A percentile compares a stretch with the other conserved stretches of the same genome.
These are phyloP conservation scores for Mycena sp. DNA, from an alignment of 1,284 basidiomycete genomes.

Conservation along the genomic window DNA sequence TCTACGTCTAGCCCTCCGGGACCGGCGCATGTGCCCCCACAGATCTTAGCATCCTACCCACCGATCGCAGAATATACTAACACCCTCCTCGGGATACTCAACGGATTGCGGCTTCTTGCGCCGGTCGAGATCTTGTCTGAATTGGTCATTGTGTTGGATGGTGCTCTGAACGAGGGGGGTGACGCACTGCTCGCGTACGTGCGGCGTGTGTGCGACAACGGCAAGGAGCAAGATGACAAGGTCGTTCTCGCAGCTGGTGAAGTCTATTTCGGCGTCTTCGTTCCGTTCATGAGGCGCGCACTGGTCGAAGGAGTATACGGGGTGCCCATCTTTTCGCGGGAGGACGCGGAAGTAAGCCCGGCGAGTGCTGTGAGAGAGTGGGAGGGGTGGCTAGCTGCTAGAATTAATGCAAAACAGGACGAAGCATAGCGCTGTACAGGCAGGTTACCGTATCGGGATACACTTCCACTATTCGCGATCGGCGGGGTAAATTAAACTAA, in stretches of 20 bases:
- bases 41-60: constrained; percentile 77
- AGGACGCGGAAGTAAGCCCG: constrained; percentile 12
- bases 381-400: constrained; percentile 39
- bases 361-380: constrained; percentile 36
- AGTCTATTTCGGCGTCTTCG: constrained; percentile 67
- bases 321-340: constrained; percentile 36
- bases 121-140: constrained; percentile 64
- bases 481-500: not conserved
- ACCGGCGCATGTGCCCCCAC: constrained; percentile 69
- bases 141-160: constrained; percentile 60
- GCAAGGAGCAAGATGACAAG: constrained; percentile 48
- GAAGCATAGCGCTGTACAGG: not conserved
- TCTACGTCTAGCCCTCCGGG: constrained; percentile 37
- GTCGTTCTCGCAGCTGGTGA: constrained; percentile 62
- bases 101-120: constrained; percentile 84
- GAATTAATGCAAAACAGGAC: too few species aligned
- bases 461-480: not conserved
- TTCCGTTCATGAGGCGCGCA: constrained; percentile 75
- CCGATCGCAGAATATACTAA: constrained; percentile 84
- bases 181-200: constrained; percentile 56
- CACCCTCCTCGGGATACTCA: constrained; percentile 77
- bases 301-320: constrained; percentile 82
- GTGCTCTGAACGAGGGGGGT: constrained; percentile 56
- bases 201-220: constrained; percentile 33
- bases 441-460: not conserved